A percentile compares a stretch with the other conserved stretches of the same genome.
Conservation (phyloP, 495 filamentous ascomycete genomes). For the Polyplosphaeria fusca region DNA sequence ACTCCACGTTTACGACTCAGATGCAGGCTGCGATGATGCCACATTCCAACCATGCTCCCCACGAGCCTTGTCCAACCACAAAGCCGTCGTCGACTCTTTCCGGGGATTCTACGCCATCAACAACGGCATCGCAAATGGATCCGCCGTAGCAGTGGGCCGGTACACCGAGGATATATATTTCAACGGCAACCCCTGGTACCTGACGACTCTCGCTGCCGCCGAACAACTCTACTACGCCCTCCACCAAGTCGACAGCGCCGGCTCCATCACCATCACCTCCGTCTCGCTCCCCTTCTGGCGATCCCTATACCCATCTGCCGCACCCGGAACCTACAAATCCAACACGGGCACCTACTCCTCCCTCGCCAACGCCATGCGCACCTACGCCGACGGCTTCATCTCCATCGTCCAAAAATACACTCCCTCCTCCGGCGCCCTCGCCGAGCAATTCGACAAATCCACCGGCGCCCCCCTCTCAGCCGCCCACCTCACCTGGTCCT, state of each 20-base stretch:
- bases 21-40: conserved; percentile 53
- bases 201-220: conserved; percentile 61
- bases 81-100: conserved; percentile 62
- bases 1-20: conserved; percentile 63
- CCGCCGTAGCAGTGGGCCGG: conserved; percentile 61
- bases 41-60: conserved; percentile 65
- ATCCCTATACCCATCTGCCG: conserved; percentile 48
- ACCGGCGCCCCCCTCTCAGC: conserved; percentile 56
- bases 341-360: conserved; percentile 48
- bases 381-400: conserved; percentile 66
- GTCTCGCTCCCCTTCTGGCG: conserved; percentile 58
- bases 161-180: conserved; percentile 69
- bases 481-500: conserved; percentile 65
- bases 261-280: conserved; percentile 52
- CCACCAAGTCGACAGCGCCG: conserved; percentile 56
- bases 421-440: conserved; percentile 51
- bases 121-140: conserved; percentile 41
- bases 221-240: conserved; percentile 65
- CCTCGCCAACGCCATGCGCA: conserved; percentile 53
- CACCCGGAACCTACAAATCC: conserved; percentile 51
- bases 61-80: conserved; percentile 62
- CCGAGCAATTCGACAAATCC: conserved; percentile 59
- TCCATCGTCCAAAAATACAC: conserved; percentile 52
- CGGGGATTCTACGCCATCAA: conserved; percentile 50
- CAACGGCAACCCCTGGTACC: conserved; percentile 59